Evolutionary conservation across 164 flowering plant species (phyloP).

Genomic region (Kalanchoe fedtschenkoi): DNA sequence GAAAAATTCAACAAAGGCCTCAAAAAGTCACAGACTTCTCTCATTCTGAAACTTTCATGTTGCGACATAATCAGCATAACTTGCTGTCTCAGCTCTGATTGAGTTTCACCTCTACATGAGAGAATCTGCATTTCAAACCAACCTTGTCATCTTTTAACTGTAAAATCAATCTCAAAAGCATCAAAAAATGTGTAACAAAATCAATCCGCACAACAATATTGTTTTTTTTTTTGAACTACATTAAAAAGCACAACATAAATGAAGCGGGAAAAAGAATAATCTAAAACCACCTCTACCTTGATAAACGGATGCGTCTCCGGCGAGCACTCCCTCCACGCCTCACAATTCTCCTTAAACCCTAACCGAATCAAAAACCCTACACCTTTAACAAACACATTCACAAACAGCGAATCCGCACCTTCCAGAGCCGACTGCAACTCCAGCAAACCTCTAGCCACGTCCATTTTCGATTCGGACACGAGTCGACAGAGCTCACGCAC

Average conservation of each 20-base stretch:
- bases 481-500: slow-evolving; percentile 77
- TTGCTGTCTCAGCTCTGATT: slow-evolving; percentile 62
- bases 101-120: slow-evolving; percentile 49
- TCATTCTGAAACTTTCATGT: slow-evolving; percentile 31
- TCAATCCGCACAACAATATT: neutral
- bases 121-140: slow-evolving; percentile 40
- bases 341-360: slow-evolving; percentile 29
- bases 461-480: slow-evolving; percentile 38
- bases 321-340: slow-evolving; percentile 21
- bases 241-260: neutral
- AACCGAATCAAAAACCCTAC: slow-evolving; percentile 54
- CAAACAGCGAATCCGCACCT: slow-evolving; percentile 37
- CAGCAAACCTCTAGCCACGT: slow-evolving; percentile 37
- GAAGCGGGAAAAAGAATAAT: neutral
- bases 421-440: slow-evolving; percentile 85
- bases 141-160: slow-evolving; percentile 6
- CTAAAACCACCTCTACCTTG: slow-evolving; percentile 26
- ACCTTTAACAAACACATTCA: slow-evolving; percentile 48
- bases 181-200: neutral
- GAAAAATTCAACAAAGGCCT: slow-evolving; percentile 57
- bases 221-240: too few species aligned
- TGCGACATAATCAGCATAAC: slow-evolving; percentile 45
- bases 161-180: neutral
- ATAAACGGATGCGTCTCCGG: slow-evolving; percentile 64
- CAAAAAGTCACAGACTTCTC: slow-evolving; percentile 51